These are phyloP conservation scores for Erigeron canadensis DNA, from an alignment of 129 eudicot genomes.

Conservation along the genomic window DNA sequence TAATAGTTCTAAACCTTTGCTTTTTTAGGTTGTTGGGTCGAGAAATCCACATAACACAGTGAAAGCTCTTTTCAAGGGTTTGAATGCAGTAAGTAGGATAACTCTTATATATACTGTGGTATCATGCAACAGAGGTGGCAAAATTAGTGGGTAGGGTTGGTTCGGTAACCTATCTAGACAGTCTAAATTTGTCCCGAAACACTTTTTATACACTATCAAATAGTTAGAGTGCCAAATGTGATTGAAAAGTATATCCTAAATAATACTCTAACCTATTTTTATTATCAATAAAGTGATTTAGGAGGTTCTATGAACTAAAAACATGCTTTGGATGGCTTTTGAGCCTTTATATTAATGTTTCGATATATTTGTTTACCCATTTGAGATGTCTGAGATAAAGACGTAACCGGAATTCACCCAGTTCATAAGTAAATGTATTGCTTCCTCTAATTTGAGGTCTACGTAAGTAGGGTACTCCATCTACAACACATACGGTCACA, in stretches of 20 bases:
- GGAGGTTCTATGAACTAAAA: not conserved
- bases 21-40: conserved; percentile 78
- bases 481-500: not conserved
- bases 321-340: not conserved
- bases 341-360: not conserved
- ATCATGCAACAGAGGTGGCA: not conserved
- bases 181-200: not conserved
- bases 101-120: not conserved
- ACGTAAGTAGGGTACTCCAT: conserved; percentile 2
- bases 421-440: not conserved
- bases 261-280: not conserved
- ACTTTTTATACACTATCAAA: not conserved
- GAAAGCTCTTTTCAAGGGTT: conserved; percentile 85
- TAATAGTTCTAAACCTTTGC: conserved; percentile 6
- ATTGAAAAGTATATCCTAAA: not conserved
- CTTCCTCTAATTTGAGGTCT: not conserved
- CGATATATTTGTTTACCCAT: not conserved
- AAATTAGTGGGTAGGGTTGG: not conserved
- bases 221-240: too few relatives aligned
- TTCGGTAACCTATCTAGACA: not conserved
- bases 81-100: conserved; percentile 73
- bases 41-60: conserved; percentile 92
- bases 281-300: not conserved
- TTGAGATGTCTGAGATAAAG: not conserved
- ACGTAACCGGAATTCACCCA: not conserved